phyloP scores from a whole-genome alignment of 1,284 basidiomycete species.

The Coriolopsis trogii region DNA sequence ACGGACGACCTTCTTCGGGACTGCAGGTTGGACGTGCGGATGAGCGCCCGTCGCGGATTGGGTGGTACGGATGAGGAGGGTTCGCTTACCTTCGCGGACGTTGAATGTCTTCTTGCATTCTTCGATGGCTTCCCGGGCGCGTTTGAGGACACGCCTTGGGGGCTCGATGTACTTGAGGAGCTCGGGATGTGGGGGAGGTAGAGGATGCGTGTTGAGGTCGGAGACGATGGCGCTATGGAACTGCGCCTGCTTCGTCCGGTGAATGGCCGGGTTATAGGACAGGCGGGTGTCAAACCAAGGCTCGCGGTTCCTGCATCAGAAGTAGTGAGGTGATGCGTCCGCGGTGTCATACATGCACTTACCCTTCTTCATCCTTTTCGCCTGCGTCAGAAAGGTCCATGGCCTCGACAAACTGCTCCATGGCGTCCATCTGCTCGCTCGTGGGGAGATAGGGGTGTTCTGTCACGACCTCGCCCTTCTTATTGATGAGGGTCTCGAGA shows the following conservation, averaged over 20 bases:
- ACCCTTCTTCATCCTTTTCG: conserved; percentile 75
- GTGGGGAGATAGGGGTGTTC: conserved; percentile 88
- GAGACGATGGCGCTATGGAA: conserved; percentile 83
- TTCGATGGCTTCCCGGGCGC: conserved; percentile 56
- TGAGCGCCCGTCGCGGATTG: background rate
- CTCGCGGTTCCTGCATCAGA: conserved; percentile 47
- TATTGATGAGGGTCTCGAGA: conserved; percentile 74
- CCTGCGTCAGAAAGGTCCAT: conserved; percentile 85
- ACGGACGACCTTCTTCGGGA: conserved; percentile 56
- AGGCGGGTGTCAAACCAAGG: conserved; percentile 81
- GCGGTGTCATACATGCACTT: conserved; percentile 22
- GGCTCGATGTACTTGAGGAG: conserved; percentile 84
- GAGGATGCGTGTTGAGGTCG: conserved; percentile 72
- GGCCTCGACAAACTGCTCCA: conserved; percentile 85
- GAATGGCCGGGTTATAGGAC: conserved; percentile 89
- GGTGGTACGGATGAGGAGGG: background rate
- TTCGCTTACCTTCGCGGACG: conserved; percentile 73
- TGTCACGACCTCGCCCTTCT: conserved; percentile 72
- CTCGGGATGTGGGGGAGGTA: conserved; percentile 86
- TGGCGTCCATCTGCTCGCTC: conserved; percentile 72
- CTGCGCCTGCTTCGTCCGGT: conserved; percentile 90
- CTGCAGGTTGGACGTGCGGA: conserved; percentile 35
- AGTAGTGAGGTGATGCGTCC: background rate
- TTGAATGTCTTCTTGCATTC: conserved; percentile 70
- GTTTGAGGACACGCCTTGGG: conserved; percentile 68